A percentile compares a stretch with the other conserved stretches of the same genome.
Evolutionary conservation across 2,329 filamentous ascomycete species (phyloP).

Genomic region (Magnaporthiopsis incrustans): DNA sequence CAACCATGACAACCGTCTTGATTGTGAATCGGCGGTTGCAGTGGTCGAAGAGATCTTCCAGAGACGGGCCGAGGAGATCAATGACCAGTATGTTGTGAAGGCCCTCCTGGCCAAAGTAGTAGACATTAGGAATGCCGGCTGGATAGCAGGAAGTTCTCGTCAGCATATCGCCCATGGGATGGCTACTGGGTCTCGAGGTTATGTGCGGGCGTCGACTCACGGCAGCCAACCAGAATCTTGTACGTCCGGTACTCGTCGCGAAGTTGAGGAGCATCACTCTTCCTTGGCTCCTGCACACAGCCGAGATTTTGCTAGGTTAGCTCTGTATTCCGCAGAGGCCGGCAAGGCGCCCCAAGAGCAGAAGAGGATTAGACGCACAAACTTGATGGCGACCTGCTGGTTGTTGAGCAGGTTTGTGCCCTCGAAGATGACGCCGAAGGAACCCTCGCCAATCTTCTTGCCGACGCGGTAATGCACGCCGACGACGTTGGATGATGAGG

Average conservation of each 20-base stretch:
- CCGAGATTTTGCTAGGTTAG: background rate
- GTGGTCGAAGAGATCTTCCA: constrained; percentile 96
- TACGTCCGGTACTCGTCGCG: constrained; percentile 98
- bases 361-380: constrained; percentile 52
- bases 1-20: constrained; percentile 98
- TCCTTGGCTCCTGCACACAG: constrained; percentile 77
- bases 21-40: constrained; percentile 91
- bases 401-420: constrained; percentile 98
- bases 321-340: background rate
- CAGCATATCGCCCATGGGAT: constrained; percentile 3
- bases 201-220: constrained; percentile 53
- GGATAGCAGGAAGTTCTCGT: constrained; percentile 7
- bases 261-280: constrained; percentile 95
- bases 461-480: constrained; percentile 98
- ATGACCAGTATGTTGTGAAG: constrained; percentile 99
- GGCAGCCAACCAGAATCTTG: constrained; percentile 98
- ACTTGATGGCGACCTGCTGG: constrained; percentile 99
- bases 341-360: background rate
- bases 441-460: constrained; percentile 99
- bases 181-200: background rate
- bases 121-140: constrained; percentile 99
- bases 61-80: constrained; percentile 85
- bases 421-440: constrained; percentile 97
- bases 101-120: constrained; percentile 98
- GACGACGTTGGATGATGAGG: constrained; percentile 91